Conservation (phyloP, 495 filamentous ascomycete species). For the Chaetomium cochliodes region DNA sequence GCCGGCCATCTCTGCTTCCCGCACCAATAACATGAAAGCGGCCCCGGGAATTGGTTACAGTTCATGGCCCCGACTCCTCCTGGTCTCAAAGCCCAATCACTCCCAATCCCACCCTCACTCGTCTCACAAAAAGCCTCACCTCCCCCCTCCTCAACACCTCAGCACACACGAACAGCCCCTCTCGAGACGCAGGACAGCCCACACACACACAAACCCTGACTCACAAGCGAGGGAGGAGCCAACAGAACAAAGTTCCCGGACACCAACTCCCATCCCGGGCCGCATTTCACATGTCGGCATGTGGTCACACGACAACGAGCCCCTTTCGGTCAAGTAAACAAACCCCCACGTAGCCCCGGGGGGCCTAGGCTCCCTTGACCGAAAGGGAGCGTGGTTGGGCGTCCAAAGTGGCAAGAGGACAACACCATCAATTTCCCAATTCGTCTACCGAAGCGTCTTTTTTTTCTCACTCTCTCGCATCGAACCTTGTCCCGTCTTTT, state of each 20-base stretch:
- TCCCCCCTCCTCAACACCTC: background rate
- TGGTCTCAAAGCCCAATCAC: background rate
- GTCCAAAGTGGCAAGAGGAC: slow-evolving; percentile 22
- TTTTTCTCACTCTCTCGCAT: background rate
- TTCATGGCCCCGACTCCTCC: background rate
- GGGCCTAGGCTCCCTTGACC: slow-evolving; percentile 11
- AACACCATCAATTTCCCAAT: slow-evolving; percentile 29
- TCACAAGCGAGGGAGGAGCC: background rate
- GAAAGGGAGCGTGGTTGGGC: background rate
- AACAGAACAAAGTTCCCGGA: background rate
- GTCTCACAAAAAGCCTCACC: background rate
- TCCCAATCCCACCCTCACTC: background rate
- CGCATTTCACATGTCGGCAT: background rate
- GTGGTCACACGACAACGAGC: slow-evolving; percentile 16
- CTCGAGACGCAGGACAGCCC: background rate
- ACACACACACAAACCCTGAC: background rate
- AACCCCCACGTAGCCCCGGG: slow-evolving; percentile 12
- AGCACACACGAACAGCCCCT: background rate
- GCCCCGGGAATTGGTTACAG: background rate
- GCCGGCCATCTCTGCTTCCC: too few relatives aligned
- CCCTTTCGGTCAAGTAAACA: slow-evolving; percentile 20
- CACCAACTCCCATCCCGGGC: background rate
- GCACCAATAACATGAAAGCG: background rate
- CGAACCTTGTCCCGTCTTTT: background rate
- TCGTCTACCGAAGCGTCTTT: slow-evolving; percentile 19